A percentile compares a stretch with the other conserved stretches of the same genome.
Evolutionary conservation across 148 eudicot species (phyloP).

Genomic region (Vaccinium macrocarpon): DNA sequence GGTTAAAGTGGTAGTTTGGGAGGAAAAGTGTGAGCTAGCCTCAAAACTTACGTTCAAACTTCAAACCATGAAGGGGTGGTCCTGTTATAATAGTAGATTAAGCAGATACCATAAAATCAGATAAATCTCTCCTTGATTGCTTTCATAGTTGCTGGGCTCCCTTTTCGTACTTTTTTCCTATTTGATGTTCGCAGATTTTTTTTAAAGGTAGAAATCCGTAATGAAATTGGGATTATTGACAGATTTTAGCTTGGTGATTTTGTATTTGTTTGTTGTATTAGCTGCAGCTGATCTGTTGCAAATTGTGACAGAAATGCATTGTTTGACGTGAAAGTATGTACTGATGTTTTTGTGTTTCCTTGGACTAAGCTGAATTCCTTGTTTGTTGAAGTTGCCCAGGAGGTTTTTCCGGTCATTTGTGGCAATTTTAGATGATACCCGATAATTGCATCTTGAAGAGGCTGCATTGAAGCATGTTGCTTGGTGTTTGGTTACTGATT

Average conservation of each 20-base stretch:
- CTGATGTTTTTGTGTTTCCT: conserved; percentile 14
- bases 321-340: conserved; percentile 25
- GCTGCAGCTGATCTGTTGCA: background rate
- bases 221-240: background rate
- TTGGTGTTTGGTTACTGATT: conserved; percentile 43
- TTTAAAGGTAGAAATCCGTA: background rate
- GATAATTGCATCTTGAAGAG: conserved; percentile 68
- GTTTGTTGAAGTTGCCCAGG: conserved; percentile 15
- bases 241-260: background rate
- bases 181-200: background rate
- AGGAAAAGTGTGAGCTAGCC: too few species aligned
- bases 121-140: background rate
- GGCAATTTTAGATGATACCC: conserved; percentile 68
- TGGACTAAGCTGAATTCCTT: conserved; percentile 20
- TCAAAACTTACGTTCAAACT: too few species aligned
- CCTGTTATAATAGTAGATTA: too few species aligned
- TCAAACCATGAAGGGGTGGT: too few species aligned
- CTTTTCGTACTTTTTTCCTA: background rate
- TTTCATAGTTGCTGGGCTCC: background rate
- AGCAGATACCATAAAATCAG: background rate
- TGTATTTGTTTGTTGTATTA: background rate
- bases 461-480: conserved; percentile 88
- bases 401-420: conserved; percentile 20
- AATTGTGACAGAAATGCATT: conserved; percentile 24
- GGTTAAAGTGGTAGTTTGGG: too few species aligned